phyloP scores from a whole-genome alignment of 495 filamentous ascomycete genomes.

The Trichocladium uniseriatum region DNA sequence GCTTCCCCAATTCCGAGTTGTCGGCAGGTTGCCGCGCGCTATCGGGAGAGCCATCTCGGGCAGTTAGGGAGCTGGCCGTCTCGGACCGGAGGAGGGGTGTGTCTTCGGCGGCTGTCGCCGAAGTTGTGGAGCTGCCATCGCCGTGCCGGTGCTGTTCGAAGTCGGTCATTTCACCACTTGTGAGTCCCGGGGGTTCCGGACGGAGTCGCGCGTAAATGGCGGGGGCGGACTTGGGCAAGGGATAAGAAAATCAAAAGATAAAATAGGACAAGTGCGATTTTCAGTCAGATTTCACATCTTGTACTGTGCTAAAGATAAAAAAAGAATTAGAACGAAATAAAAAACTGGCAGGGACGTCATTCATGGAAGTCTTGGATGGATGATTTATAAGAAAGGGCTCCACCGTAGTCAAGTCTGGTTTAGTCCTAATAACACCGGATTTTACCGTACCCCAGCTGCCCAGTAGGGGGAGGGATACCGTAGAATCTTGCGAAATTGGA shows the following conservation, averaged over 20 bases:
- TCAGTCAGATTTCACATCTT: too few relatives aligned
- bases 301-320: too few relatives aligned
- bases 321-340: too few relatives aligned
- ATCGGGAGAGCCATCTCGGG: constrained; percentile 9
- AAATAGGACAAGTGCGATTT: too few relatives aligned
- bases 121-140: constrained; percentile 12
- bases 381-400: too few relatives aligned
- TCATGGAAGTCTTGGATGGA: too few relatives aligned
- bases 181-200: not conserved
- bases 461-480: too few relatives aligned
- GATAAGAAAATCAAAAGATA: not conserved
- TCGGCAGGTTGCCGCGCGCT: not conserved
- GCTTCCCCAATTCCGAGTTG: constrained; percentile 1
- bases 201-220: not conserved
- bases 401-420: too few relatives aligned
- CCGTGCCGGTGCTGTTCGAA: not conserved
- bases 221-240: not conserved
- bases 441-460: too few relatives aligned
- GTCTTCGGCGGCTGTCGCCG: constrained; percentile 23
- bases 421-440: too few relatives aligned
- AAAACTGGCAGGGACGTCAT: too few relatives aligned
- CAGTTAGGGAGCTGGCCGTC: constrained; percentile 14
- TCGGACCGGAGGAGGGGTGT: constrained; percentile 33
- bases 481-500: too few relatives aligned
- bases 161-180: not conserved